These are phyloP conservation scores for Zostera marina DNA, from an alignment of 116 monocot genomes.

Conservation along the genomic window DNA sequence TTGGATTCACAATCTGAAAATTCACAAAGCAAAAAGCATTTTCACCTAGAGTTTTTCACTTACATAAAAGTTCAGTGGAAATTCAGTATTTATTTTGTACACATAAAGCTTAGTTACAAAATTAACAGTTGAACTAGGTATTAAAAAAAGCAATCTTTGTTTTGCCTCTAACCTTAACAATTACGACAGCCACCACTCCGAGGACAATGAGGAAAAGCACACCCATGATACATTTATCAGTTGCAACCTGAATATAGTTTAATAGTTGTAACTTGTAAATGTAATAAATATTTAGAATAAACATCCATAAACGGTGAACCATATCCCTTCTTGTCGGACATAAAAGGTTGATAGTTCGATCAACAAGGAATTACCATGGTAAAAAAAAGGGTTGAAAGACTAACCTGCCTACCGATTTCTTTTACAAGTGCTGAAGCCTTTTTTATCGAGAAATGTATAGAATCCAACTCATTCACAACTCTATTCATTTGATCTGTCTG, in stretches of 20 bases:
- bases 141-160: background rate
- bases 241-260: constrained; percentile 45
- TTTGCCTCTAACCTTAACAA: constrained; percentile 60
- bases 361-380: no score
- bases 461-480: constrained; percentile 79
- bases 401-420: constrained; percentile 79
- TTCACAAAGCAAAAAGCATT: no score
- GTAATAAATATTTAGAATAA: background rate
- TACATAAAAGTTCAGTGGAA: no score
- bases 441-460: constrained; percentile 73
- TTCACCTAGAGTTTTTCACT: no score
- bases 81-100: no score
- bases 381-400: no score
- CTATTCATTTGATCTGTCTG: constrained; percentile 93
- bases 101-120: no score
- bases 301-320: no score
- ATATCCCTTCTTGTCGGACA: no score
- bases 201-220: constrained; percentile 71
- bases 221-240: constrained; percentile 84
- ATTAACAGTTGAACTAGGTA: no score
- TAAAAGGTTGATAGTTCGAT: no score
- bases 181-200: constrained; percentile 64
- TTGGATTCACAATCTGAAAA: constrained; percentile 68
- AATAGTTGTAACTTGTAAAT: background rate
- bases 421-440: constrained; percentile 71